phyloP scores from a whole-genome alignment of 2,329 filamentous ascomycete species.

The Akanthomyces dipterigenus region DNA sequence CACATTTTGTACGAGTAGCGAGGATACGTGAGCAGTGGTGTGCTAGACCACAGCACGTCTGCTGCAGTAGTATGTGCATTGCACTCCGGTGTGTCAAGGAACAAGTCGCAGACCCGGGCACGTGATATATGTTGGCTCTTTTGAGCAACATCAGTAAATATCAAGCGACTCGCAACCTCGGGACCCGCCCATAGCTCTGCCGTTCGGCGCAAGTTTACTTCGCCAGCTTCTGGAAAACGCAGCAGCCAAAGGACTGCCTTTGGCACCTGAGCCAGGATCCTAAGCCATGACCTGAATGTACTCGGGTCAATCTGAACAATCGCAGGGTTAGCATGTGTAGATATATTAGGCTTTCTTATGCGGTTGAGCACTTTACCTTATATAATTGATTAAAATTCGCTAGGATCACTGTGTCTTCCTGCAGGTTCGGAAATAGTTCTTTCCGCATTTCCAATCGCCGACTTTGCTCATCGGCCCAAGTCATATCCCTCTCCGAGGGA shows the following conservation, averaged over 20 bases:
- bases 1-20: slow-evolving; percentile 98
- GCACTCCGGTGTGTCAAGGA: slow-evolving; percentile 95
- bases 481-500: slow-evolving; percentile 55
- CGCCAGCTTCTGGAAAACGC: slow-evolving; percentile 91
- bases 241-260: slow-evolving; percentile 92
- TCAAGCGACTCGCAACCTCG: slow-evolving; percentile 76
- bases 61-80: slow-evolving; percentile 97
- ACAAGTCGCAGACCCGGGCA: slow-evolving; percentile 86
- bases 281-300: slow-evolving; percentile 91
- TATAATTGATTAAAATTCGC: slow-evolving; percentile 99
- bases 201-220: slow-evolving; percentile 74
- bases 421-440: slow-evolving; percentile 76
- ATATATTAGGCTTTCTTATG: background rate
- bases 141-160: slow-evolving; percentile 94
- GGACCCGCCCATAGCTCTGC: slow-evolving; percentile 77
- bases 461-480: slow-evolving; percentile 77
- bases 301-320: slow-evolving; percentile 76
- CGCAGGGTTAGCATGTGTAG: slow-evolving; percentile 14
- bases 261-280: slow-evolving; percentile 77
- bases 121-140: slow-evolving; percentile 92
- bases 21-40: slow-evolving; percentile 81
- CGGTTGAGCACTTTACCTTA: slow-evolving; percentile 55
- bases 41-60: slow-evolving; percentile 93
- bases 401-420: slow-evolving; percentile 81
- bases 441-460: slow-evolving; percentile 90